Evolutionary conservation across 2,329 filamentous ascomycete genomes (phyloP).

Genomic region (Cytospora piceicola): DNA sequence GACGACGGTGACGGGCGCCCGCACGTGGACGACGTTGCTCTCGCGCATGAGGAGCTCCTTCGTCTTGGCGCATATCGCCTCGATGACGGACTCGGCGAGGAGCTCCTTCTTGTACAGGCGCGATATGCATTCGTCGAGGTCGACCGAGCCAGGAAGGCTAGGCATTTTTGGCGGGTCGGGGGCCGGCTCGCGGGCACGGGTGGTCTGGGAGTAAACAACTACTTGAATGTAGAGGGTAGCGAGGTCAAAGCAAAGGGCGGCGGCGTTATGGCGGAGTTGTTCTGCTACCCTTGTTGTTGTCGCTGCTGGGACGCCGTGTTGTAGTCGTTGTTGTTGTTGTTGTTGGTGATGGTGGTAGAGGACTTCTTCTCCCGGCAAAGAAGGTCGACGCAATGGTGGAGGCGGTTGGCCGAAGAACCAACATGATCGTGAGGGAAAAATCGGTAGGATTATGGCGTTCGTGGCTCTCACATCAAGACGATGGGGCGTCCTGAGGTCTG

Average conservation of each 20-base stretch:
- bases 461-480: conserved; percentile 14
- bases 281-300: conserved; percentile 21
- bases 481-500: conserved; percentile 17
- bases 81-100: conserved; percentile 92
- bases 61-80: conserved; percentile 98
- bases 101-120: conserved; percentile 97
- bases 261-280: conserved; percentile 19
- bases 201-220: background rate
- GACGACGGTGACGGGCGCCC: conserved; percentile 93
- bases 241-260: background rate
- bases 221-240: background rate
- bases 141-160: conserved; percentile 76
- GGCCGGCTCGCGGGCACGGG: background rate
- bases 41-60: conserved; percentile 99
- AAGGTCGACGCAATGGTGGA: conserved; percentile 35
- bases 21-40: conserved; percentile 98
- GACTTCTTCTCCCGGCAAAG: conserved; percentile 35
- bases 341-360: conserved; percentile 22
- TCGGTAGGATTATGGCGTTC: conserved; percentile 9
- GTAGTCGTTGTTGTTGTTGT: conserved; percentile 17
- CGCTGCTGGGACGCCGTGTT: conserved; percentile 20
- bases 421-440: conserved; percentile 34
- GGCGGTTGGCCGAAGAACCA: conserved; percentile 36
- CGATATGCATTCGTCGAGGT: conserved; percentile 97
- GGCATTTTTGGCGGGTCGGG: conserved; percentile 38